phyloP scores from a whole-genome alignment of 352 stramenopile species.

The Phytophthora ramorum region DNA sequence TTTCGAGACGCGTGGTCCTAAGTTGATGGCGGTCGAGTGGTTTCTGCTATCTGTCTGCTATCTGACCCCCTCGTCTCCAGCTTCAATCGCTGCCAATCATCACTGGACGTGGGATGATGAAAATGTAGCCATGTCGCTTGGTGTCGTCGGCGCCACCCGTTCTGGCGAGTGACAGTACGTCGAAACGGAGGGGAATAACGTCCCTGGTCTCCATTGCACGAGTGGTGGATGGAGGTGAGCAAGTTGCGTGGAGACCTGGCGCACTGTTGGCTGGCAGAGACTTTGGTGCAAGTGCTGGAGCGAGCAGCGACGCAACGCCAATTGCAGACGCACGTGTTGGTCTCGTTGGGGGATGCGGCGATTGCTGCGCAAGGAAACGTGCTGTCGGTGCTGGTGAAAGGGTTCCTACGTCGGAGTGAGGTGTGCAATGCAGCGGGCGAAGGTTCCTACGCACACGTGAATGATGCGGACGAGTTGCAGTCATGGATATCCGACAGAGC shows the following conservation, averaged over 20 bases:
- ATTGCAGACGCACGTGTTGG: slow-evolving; percentile 16
- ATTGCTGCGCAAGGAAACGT: slow-evolving; percentile 16
- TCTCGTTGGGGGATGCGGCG: slow-evolving; percentile 30
- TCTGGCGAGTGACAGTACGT: slow-evolving; percentile 32
- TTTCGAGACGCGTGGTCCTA: no score
- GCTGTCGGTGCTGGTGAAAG: slow-evolving; percentile 21
- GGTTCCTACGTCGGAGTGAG: slow-evolving; percentile 20
- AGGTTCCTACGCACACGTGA: slow-evolving; percentile 16
- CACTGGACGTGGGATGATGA: slow-evolving; percentile 9
- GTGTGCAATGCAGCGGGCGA: neutral
- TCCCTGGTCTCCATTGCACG: neutral
- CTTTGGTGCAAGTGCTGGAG: slow-evolving; percentile 45
- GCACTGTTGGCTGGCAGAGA: slow-evolving; percentile 51
- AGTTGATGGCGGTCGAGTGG: no score
- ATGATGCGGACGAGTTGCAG: slow-evolving; percentile 10
- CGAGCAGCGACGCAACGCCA: slow-evolving; percentile 12
- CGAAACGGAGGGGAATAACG: slow-evolving; percentile 19
- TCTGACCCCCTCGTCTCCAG: no score
- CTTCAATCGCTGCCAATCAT: neutral
- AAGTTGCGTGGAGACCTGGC: slow-evolving; percentile 38
- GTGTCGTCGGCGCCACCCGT: slow-evolving; percentile 20
- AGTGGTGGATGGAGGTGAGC: slow-evolving; percentile 28
- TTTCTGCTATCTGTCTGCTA: no score
- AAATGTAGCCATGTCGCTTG: slow-evolving; percentile 36
- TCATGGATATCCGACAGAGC: neutral